Conservation (phyloP, 495 filamentous ascomycete genomes). For the Tuber magnatum region DNA sequence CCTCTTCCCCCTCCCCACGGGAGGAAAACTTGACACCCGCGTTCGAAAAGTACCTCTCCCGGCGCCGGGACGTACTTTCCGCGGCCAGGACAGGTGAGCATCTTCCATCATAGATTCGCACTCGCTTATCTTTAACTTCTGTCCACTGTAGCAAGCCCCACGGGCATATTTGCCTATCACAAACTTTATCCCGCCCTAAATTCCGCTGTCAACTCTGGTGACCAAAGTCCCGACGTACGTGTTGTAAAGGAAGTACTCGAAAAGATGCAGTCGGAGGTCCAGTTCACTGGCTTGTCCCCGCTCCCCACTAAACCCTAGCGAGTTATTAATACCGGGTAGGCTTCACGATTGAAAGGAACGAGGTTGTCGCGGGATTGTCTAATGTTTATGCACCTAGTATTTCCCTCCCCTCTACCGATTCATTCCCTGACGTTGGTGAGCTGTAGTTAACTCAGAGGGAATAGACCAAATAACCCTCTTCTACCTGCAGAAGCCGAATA, state of each 20-base stretch:
- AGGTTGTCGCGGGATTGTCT: slow-evolving; percentile 13
- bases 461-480: slow-evolving; percentile 19
- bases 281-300: slow-evolving; percentile 9
- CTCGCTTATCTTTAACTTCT: not conserved
- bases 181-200: not conserved
- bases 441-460: not conserved
- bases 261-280: not conserved
- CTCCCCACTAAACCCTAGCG: not conserved
- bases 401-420: not conserved
- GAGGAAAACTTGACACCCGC: not conserved
- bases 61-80: not conserved
- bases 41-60: not conserved
- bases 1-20: not conserved
- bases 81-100: not conserved
- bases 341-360: slow-evolving; percentile 7
- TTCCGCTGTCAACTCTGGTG: not conserved
- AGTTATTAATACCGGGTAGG: not conserved
- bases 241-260: not conserved
- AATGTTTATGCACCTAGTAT: slow-evolving; percentile 18
- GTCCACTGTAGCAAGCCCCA: not conserved
- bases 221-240: not conserved
- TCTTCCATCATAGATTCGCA: not conserved
- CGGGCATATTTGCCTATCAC: not conserved
- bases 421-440: not conserved
- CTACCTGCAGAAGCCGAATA: slow-evolving; percentile 14